These are phyloP conservation scores for Glarea lozoyensis DNA, from an alignment of 495 filamentous ascomycete genomes.

Conservation along the genomic window DNA sequence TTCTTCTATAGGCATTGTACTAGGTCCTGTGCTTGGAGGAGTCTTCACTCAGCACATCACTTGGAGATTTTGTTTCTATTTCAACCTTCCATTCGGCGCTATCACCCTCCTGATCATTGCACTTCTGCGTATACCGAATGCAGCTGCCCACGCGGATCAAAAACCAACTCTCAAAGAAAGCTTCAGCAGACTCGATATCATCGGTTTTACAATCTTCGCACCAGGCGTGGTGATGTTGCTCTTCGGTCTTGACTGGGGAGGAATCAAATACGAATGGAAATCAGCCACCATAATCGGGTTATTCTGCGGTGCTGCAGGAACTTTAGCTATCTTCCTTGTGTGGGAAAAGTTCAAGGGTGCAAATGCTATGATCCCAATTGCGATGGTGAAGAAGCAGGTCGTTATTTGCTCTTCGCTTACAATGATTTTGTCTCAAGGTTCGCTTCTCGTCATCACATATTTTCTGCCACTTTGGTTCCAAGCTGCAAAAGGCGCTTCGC, in stretches of 20 bases:
- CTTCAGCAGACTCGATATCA: slow-evolving; percentile 38
- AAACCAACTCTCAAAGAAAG: too few species aligned
- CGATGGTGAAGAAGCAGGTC: slow-evolving; percentile 11
- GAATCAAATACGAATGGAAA: slow-evolving; percentile 32
- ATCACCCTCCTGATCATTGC: too few species aligned
- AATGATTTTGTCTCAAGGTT: slow-evolving; percentile 16
- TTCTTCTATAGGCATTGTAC: slow-evolving; percentile 33
- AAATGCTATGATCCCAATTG: slow-evolving; percentile 38
- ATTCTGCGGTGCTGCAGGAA: slow-evolving; percentile 37
- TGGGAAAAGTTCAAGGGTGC: slow-evolving; percentile 36
- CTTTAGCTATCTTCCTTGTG: slow-evolving; percentile 28
- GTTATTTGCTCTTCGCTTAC: slow-evolving; percentile 21
- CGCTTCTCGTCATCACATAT: slow-evolving; percentile 11
- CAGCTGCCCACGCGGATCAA: too few species aligned
- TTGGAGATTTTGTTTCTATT: slow-evolving; percentile 49
- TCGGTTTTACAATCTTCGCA: slow-evolving; percentile 33
- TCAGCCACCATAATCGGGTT: slow-evolving; percentile 26
- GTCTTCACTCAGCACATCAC: slow-evolving; percentile 49
- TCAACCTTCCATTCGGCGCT: slow-evolving; percentile 54
- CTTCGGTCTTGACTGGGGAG: slow-evolving; percentile 37
- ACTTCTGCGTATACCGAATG: too few species aligned
- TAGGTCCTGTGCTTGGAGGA: slow-evolving; percentile 49
- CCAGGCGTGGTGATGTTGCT: slow-evolving; percentile 29
- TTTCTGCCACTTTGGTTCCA: slow-evolving; percentile 13
- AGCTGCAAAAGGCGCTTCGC: slow-evolving; percentile 30